Base-by-base conservation (phyloP, 805 yeast species). In the Scheffersomyces stipitis region DNA sequence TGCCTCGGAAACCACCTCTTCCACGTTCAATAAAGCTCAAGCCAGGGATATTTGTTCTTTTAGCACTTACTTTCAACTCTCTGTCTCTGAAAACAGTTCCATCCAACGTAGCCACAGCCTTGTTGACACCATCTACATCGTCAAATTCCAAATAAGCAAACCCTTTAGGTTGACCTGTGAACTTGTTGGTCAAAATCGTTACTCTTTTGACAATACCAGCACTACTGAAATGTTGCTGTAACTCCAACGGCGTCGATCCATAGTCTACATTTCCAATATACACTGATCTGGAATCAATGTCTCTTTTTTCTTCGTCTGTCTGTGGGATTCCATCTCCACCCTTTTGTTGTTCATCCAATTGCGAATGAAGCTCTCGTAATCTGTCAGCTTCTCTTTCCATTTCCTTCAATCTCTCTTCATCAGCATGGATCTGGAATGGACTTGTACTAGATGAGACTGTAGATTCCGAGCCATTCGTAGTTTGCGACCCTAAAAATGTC, bases 211-310 rank as follows among this genome's bases (percentile, higher is more conserved):
- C 84, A 5, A 77, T 71, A 1, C 96, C 96, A 31, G 80, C 79
- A 3, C 74, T 56, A 36, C 78, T 73, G 60, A 87, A 88, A 50
- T 80, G 85, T 42, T 80, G 73, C 50, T 86, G 91, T 26, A 88
- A 69, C 48, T 87, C 95, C 47, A 81, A 81, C 17, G 95, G 90
- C 5, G 86, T 79, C 13, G 90, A 62, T 8, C 76, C 82, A 56
- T 83, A 86, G 54, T 87, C 96, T 17, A 88, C 93, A 50, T 84
- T 86, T 3, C 95, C 95, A 16, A 87, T 89, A 60, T 80, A 88
- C 15, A 88, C 71, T 3, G 89, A 81, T 44, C 89, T 75, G 3
- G 83, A 70, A 56, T 87, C 96, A n/a, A 81, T 73, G 37, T 82
- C 89, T 46, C 75, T 76, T 51, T 75, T 78, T 48, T 72, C 61